phyloP scores from a whole-genome alignment of 257 asterid species.

The Craterostigma plantagineum region DNA sequence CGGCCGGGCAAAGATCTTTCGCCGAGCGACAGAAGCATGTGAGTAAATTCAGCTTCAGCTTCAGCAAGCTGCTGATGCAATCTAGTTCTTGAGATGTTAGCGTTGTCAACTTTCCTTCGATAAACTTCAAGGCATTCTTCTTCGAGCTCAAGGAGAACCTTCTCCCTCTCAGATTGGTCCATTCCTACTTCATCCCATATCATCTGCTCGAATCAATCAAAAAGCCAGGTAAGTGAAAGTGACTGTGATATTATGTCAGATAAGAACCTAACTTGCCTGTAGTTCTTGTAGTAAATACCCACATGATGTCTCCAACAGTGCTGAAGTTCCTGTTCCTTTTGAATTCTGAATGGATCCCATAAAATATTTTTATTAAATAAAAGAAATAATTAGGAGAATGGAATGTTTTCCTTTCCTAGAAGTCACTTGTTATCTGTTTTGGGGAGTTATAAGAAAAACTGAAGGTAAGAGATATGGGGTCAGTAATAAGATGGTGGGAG shows the following conservation, averaged over 20 bases:
- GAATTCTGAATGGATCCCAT: slow-evolving; percentile 57
- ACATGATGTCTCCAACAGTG: slow-evolving; percentile 64
- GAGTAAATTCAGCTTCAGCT: slow-evolving; percentile 85
- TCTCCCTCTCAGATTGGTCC: slow-evolving; percentile 59
- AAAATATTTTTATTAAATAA: slow-evolving; percentile 6
- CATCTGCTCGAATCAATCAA: slow-evolving; percentile 33
- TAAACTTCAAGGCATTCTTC: slow-evolving; percentile 91
- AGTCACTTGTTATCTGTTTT: slow-evolving; percentile 12
- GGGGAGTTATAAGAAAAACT: slow-evolving; percentile 16
- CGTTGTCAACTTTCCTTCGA: slow-evolving; percentile 79
- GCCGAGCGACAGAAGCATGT: slow-evolving; percentile 74
- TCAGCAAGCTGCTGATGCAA: slow-evolving; percentile 86
- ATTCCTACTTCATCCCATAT: slow-evolving; percentile 98
- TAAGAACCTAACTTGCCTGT: slow-evolving; percentile 34
- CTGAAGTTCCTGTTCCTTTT: slow-evolving; percentile 45
- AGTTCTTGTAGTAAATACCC: slow-evolving; percentile 84
- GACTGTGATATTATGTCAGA: slow-evolving; percentile 1
- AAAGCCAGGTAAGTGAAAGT: slow-evolving; percentile 2
- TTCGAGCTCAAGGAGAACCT: slow-evolving; percentile 57
- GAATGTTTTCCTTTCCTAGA: slow-evolving; percentile 7
- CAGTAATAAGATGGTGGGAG: slow-evolving; percentile 27
- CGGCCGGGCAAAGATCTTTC: slow-evolving; percentile 90
- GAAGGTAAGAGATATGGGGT: slow-evolving; percentile 16
- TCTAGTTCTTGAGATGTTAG: slow-evolving; percentile 72
- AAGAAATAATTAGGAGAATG: slow-evolving; percentile 4